Percentiles rank a stretch among this genome's conserved stretches.
These are phyloP conservation scores for Pyricularia pennisetigena DNA, from an alignment of 2,329 filamentous ascomycete species.

Conservation along the genomic window DNA sequence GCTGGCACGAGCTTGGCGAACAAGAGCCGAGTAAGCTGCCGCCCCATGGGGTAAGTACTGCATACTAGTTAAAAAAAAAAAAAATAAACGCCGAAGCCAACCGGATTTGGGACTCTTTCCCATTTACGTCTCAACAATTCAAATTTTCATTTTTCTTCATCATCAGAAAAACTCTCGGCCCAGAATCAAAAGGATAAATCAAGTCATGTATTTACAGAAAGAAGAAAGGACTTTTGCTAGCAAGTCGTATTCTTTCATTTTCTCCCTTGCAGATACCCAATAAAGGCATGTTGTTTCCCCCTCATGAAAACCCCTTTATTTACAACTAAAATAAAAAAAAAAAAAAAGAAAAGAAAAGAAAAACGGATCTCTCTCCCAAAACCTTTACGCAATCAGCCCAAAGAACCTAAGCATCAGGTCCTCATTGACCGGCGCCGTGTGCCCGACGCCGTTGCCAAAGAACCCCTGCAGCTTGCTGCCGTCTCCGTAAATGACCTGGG, in stretches of 20 bases:
- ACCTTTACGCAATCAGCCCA: slow-evolving; percentile 8
- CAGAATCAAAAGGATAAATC: neutral
- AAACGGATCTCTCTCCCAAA: neutral
- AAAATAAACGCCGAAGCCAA: neutral
- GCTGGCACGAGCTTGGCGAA: neutral
- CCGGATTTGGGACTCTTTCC: neutral
- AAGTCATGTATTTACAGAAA: neutral
- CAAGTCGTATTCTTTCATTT: neutral
- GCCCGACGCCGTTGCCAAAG: slow-evolving; percentile 18
- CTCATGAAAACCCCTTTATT: neutral
- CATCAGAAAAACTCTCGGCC: neutral
- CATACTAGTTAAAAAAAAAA: neutral
- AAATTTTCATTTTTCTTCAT: neutral
- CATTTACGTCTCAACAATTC: neutral
- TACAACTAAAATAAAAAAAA: neutral
- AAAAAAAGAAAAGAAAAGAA: no score
- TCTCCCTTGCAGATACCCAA: neutral
- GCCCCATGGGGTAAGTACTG: neutral
- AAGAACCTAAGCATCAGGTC: slow-evolving; percentile 18
- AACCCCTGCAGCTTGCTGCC: slow-evolving; percentile 18
- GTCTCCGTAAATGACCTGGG: slow-evolving; percentile 25
- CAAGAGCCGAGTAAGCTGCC: neutral
- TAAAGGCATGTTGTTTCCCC: neutral
- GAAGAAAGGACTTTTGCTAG: neutral
- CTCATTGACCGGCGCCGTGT: slow-evolving; percentile 18